Evolutionary conservation across 495 filamentous ascomycete species (phyloP).

Genomic region (Penicillium taxi): DNA sequence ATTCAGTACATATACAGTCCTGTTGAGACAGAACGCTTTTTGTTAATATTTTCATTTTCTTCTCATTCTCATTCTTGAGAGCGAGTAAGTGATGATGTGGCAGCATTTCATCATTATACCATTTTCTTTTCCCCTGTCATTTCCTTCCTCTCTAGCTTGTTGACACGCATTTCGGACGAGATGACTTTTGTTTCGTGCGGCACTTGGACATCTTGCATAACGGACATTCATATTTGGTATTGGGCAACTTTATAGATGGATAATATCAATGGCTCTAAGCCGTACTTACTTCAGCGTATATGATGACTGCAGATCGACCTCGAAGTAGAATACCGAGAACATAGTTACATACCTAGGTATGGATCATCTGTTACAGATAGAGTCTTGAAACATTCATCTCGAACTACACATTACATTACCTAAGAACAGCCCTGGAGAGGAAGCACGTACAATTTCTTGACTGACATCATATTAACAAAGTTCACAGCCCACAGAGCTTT

Average conservation of each 20-base stretch:
- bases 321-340: too few species aligned
- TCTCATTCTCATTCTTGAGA: conserved; percentile 5
- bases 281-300: too few species aligned
- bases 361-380: too few species aligned
- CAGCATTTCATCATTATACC: conserved; percentile 11
- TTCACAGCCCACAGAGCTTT: too few species aligned
- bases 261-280: too few species aligned
- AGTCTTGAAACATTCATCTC: too few species aligned
- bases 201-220: conserved; percentile 16
- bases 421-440: too few species aligned
- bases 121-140: conserved; percentile 4
- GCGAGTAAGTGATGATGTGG: conserved; percentile 10
- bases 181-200: conserved; percentile 4
- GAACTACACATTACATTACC: too few species aligned
- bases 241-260: conserved; percentile 12
- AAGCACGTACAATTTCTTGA: too few species aligned
- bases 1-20: conserved; percentile 15
- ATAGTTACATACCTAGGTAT: too few species aligned
- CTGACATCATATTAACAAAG: too few species aligned
- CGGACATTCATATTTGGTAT: conserved; percentile 16
- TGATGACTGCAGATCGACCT: too few species aligned
- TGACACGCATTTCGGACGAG: conserved; percentile 4
- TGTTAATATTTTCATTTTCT: conserved; percentile 16
- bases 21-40: conserved; percentile 4
- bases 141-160: conserved; percentile 1